Conservation (phyloP, 495 filamentous ascomycete species). For the Sabuloglossum arenarium region DNA sequence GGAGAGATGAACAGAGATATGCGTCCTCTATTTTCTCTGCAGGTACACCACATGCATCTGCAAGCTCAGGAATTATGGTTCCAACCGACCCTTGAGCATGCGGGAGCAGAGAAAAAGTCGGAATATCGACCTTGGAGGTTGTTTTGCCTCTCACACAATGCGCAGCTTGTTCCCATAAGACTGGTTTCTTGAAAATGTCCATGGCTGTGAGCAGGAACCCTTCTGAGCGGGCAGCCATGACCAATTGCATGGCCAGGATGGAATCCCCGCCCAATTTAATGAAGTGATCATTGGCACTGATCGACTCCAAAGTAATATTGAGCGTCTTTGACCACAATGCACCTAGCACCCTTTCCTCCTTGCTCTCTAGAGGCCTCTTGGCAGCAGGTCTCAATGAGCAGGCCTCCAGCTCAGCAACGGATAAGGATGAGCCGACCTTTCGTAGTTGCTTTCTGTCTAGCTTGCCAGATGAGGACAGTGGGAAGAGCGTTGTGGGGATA, state of each 20-base stretch:
- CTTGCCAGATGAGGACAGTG: no score
- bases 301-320: slow-evolving; percentile 8
- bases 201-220: slow-evolving; percentile 2
- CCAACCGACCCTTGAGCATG: neutral
- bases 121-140: neutral
- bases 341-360: slow-evolving; percentile 7
- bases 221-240: slow-evolving; percentile 9
- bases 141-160: neutral
- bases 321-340: slow-evolving; percentile 8
- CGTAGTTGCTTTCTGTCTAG: no score
- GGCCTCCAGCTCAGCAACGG: no score
- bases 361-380: no score
- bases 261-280: slow-evolving; percentile 13
- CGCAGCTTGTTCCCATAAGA: neutral
- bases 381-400: no score
- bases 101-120: neutral
- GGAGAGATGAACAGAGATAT: neutral
- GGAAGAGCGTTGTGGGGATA: no score
- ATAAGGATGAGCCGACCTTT: no score
- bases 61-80: neutral
- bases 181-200: slow-evolving; percentile 1
- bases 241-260: slow-evolving; percentile 13
- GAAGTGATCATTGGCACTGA: slow-evolving; percentile 9
- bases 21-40: neutral
- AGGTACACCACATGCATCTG: neutral